These are phyloP conservation scores for Aethionema arabicum DNA, from an alignment of 345 rosid species.

Conservation along the genomic window DNA sequence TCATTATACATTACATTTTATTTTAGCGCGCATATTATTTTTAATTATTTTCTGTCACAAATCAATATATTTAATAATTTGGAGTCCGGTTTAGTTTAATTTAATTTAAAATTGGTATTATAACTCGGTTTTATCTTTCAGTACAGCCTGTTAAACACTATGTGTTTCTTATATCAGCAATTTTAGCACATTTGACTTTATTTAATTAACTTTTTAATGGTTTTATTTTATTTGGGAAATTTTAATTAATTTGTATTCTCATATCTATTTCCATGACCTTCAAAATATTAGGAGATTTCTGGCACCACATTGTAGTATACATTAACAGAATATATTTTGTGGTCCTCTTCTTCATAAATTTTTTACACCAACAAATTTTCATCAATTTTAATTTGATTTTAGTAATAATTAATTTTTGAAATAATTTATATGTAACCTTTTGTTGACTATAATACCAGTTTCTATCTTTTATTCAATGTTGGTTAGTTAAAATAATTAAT, in stretches of 20 bases:
- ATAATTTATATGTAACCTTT: constrained; percentile 18
- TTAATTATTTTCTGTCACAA: constrained; percentile 4
- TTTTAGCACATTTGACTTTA: constrained; percentile 34
- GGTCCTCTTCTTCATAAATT: constrained; percentile 26
- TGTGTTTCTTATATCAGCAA: constrained; percentile 30
- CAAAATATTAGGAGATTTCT: constrained; percentile 25
- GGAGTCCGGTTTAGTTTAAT: background rate
- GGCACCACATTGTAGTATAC: constrained; percentile 30
- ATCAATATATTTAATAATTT: constrained; percentile 28
- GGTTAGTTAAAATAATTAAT: constrained; percentile 9
- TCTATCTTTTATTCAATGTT: constrained; percentile 22
- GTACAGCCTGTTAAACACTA: constrained; percentile 27
- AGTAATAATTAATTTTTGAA: constrained; percentile 12
- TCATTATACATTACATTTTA: too few relatives aligned
- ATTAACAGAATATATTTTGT: constrained; percentile 20
- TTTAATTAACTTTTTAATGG: constrained; percentile 22
- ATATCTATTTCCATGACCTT: constrained; percentile 9
- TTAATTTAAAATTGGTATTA: constrained; percentile 13
- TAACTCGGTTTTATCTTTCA: constrained; percentile 30
- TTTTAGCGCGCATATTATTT: background rate
- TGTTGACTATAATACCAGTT: constrained; percentile 9
- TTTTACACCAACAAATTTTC: constrained; percentile 19
- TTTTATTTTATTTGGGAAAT: constrained; percentile 4
- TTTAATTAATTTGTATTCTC: constrained; percentile 7
- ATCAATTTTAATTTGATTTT: constrained; percentile 2